Evolutionary conservation across 108 stramenopile genomes (phyloP), one percentile per base, ranked within the genome.

Genomic region (Fragilaria radians): DNA sequence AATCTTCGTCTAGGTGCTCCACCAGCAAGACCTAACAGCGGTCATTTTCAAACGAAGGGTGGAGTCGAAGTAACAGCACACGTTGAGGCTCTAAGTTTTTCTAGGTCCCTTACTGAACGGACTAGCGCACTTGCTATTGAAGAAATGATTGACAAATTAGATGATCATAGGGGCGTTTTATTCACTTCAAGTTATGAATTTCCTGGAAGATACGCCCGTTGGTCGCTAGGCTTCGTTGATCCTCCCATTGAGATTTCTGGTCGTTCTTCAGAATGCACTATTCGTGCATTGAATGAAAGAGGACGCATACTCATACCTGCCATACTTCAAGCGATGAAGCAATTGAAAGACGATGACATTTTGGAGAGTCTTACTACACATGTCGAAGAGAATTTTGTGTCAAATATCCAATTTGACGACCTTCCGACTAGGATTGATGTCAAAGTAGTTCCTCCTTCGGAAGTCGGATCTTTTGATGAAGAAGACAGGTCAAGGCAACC

Each of bases 401-500:
- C 23, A n/a, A 52, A 52, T 29, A 61, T 36, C 22, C 11, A 23
- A 9, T 28, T 32, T 21, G 54, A 46, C 2, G 58, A 32, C 47
- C 22, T 24, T 32, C 53, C 54, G 24, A 28, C 21, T 18, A 53
- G 51, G 34, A 78, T 93, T 61, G 78, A 86, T 45, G 66, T 89
- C 0, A 72, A 59, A 11, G 82, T 93, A 1, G 82, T 79, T 3
- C 86, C 88, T 34, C 86, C 88, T 48, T 71, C 76, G 31, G 75
- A 85, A 31, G 91, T 86, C 24, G 94, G 85, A 55, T 67, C 82
- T 5, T 96, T 95, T 65, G 78, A 68, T 45, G 97, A 98, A 76
- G 97, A 98, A 71, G 93, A 98, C 48, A 83, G 97, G 32, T 91
- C 89, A 22, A 71, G 89, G 62, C 72, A 95, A 84, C 93, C 94